Conservation (phyloP, 129 eudicot genomes). For the Cynara cardunculus region DNA sequence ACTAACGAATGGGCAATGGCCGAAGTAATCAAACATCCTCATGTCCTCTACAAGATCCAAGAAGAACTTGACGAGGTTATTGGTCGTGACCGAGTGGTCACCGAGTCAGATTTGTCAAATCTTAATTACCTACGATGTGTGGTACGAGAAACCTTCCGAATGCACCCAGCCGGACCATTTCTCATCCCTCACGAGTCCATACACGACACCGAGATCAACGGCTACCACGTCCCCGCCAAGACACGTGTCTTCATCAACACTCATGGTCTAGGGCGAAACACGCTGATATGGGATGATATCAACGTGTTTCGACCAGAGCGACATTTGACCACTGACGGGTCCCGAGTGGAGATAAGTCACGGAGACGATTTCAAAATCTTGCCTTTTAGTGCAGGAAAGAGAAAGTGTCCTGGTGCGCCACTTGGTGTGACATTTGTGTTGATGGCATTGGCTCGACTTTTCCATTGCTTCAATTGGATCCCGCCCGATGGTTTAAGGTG, state of each 20-base stretch:
- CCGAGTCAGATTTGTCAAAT: constrained; percentile 64
- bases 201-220: constrained; percentile 74
- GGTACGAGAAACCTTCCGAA: constrained; percentile 83
- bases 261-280: constrained; percentile 76
- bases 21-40: constrained; percentile 86
- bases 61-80: constrained; percentile 75
- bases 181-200: constrained; percentile 90
- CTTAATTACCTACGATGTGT: constrained; percentile 76
- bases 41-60: constrained; percentile 66
- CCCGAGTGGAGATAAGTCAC: constrained; percentile 91
- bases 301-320: constrained; percentile 83
- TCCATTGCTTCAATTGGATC: constrained; percentile 82
- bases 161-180: constrained; percentile 98
- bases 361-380: constrained; percentile 88
- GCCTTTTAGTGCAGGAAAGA: constrained; percentile 90
- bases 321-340: constrained; percentile 51
- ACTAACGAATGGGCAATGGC: constrained; percentile 97
- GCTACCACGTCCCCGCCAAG: constrained; percentile 74
- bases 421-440: constrained; percentile 84
- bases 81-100: constrained; percentile 69
- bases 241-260: constrained; percentile 98
- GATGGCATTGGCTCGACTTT: constrained; percentile 82
- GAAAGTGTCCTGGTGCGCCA: constrained; percentile 97
- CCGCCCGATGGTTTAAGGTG: constrained; percentile 62
- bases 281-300: constrained; percentile 67